Base-by-base conservation (phyloP, 2,329 filamentous ascomycete species). In the Botrytis sinoallii region DNA sequence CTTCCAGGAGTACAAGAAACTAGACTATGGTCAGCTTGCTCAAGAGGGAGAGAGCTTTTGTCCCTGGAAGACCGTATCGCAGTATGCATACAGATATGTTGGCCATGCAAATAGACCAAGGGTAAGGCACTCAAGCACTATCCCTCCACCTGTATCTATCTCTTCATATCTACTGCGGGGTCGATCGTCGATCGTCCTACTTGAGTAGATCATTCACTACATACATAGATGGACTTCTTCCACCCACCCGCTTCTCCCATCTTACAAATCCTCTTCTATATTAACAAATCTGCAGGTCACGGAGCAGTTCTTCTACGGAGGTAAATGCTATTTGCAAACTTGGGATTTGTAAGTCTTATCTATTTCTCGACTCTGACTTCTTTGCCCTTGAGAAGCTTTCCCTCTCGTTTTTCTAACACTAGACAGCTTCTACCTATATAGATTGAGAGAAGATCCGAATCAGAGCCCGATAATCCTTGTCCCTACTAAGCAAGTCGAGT, bases 301-400 rank as follows among this genome's bases (percentile, higher is more conserved):
- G 64, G 18, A 73, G 74, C n/a, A 40, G 29, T 0, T 86, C 88
- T 81, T 93, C 77, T 84, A 88, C 48, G 79, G 81, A 4, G 86
- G 83, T 42, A 84, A 93, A 68, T 85, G 92, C 76, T 88, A 87
- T 78, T 82, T 84, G 3, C 86, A 89, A 74, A 79, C 84, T 18
- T 97, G 94, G 94, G 90, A 95, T 75, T 84, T 97, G 93, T 96
- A 85, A 86, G 91, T 73, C 65, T 32, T 65, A 18, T 57, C 61
- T 48, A 9, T 10, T 32, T 59, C 40, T 46, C 52, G 20, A 65
- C 46, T 69, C 64, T 57, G 32, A 46, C 59, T 69, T 42, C 22
- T 60, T 70, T 59, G 18, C n/a, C n/a, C 40, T 60, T 25, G 12
- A 29, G 35, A 16, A 42, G 46, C 60, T 52, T 57, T 61, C 29